Conservation (phyloP, 225 moss, liverwort and hornwort species). For the Polytrichum formosum region DNA sequence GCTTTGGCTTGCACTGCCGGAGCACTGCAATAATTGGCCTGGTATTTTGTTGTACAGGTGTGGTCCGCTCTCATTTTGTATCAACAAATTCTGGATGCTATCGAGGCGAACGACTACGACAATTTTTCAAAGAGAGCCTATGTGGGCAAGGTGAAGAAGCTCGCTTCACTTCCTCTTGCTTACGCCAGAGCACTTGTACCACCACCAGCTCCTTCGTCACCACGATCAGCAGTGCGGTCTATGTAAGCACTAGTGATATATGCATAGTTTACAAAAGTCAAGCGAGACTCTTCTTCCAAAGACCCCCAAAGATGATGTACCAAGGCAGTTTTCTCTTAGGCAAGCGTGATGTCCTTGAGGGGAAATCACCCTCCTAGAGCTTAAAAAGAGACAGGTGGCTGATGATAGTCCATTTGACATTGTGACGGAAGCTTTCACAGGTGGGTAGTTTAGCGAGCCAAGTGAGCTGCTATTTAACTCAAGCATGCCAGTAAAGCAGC, state of each 20-base stretch:
- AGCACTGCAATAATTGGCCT: neutral
- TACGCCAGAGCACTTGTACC: conserved; percentile 72
- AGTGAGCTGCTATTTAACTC: too few species aligned
- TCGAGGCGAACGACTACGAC: conserved; percentile 83
- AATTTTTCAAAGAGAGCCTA: conserved; percentile 89
- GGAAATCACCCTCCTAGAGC: neutral
- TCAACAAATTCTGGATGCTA: conserved; percentile 76
- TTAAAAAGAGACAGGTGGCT: neutral
- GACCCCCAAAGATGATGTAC: neutral
- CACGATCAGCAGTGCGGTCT: conserved; percentile 34
- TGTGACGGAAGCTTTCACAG: too few species aligned
- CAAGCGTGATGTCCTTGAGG: neutral
- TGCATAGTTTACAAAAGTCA: conserved; percentile 5
- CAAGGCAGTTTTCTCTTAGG: neutral
- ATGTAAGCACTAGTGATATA: conserved; percentile 25
- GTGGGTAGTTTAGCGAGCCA: too few species aligned
- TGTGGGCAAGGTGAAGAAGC: conserved; percentile 86
- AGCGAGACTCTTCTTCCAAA: conserved; percentile 23
- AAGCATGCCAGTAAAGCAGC: too few species aligned
- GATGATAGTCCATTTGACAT: too few species aligned
- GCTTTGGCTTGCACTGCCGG: neutral
- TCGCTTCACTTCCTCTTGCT: conserved; percentile 67
- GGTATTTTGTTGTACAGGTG: conserved; percentile 41
- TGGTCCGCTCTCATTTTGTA: conserved; percentile 91
- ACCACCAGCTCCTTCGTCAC: conserved; percentile 38